Evolutionary conservation across 768 basidiomycete species (phyloP), one percentile per base, ranked within the genome.

Genomic region (Kwoniella mangroviensis): DNA sequence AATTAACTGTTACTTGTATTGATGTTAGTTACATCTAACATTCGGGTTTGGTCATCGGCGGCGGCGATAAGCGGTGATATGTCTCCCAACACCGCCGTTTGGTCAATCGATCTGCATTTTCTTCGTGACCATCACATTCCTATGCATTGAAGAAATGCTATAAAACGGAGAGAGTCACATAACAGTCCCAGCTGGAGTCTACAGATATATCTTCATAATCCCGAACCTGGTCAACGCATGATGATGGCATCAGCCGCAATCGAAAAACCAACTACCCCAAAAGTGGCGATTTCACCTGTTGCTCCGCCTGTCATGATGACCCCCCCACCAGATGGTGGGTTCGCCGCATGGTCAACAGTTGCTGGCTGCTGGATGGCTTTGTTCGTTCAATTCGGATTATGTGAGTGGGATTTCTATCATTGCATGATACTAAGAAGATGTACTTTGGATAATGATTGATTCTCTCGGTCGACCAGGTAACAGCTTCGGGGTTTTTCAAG

Each of bases 401-500:
- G 60, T 62, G 60, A 43, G 60, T 62, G 22, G 12, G 15, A 40
- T 7, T 19, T n/a, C 10, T 15, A 12, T 17, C 24, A 28, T 22
- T 22, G 12, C 22, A 55, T n/a, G n/a, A 58, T 28, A 26, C 15
- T 10, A 49, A 19, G 45, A 15, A 19, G 45, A 19, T 17, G 34
- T 34, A 34, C 34, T 34, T 34, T 34, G 34, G 34, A 34, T 34
- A 34, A 34, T 34, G 6, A 34, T 34, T 34, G 4, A 34, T 34
- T 49, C 45, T 49, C 19, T 49, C 45, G 21, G 55, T 13, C 12
- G 13, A 22, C 28, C 55, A 62, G 60, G 41, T 34, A 69, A 67
- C 52, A 64, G 63, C 42, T 69, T 57, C 52, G 73, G 57, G 17
- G 60, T 71, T 22, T 67, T 70, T 22, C 58, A 77, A 71, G 53